Evolutionary conservation across 345 rosid genomes (phyloP).

Genomic region (Eucalyptus polybractea): DNA sequence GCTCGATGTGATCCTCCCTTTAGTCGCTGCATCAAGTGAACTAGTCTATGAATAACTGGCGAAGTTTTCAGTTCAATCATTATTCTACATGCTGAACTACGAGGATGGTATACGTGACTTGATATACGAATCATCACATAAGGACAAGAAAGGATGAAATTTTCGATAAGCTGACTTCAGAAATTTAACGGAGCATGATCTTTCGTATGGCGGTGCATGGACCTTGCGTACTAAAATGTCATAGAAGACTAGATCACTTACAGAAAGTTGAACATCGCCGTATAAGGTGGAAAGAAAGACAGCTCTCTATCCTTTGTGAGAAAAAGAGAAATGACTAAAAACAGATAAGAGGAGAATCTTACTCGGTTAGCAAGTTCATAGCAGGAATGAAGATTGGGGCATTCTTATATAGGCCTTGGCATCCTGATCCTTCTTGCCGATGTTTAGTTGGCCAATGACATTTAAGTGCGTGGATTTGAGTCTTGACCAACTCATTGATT

Average conservation of each 20-base stretch:
- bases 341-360: background rate
- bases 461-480: background rate
- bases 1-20: background rate
- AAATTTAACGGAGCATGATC: background rate
- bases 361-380: background rate
- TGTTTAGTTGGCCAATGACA: background rate
- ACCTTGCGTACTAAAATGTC: background rate
- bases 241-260: background rate
- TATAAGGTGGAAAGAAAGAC: background rate
- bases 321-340: background rate
- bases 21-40: background rate
- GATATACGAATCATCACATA: background rate
- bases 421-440: background rate
- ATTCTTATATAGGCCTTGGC: background rate
- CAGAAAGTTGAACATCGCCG: background rate
- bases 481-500: background rate
- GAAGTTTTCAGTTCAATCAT: background rate
- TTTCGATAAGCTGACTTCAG: background rate
- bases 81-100: background rate
- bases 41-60: background rate
- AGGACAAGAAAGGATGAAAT: background rate
- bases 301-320: background rate
- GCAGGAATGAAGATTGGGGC: background rate
- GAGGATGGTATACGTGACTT: background rate
- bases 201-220: background rate